These are phyloP conservation scores for Eucalyptus rudis DNA, from an alignment of 345 rosid species.

Conservation along the genomic window DNA sequence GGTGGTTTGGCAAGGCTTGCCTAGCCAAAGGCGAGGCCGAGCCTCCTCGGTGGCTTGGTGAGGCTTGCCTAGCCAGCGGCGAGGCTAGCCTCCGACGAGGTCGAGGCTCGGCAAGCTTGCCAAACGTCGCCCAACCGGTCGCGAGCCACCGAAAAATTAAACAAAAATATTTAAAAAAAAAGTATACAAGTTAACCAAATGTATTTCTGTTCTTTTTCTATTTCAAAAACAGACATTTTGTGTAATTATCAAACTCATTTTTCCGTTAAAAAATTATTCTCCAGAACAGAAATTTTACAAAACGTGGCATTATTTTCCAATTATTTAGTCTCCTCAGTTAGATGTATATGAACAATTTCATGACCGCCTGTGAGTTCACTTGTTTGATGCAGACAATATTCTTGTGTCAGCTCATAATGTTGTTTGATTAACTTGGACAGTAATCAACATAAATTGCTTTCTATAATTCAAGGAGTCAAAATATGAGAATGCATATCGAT, in stretches of 20 bases:
- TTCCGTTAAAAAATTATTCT: too few species aligned
- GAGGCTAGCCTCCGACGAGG: too few species aligned
- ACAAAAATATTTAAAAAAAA: too few species aligned
- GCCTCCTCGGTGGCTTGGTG: too few species aligned
- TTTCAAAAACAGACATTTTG: rapidly evolving
- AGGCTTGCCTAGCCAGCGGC: too few species aligned
- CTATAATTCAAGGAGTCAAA: neutral
- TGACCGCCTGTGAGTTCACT: neutral
- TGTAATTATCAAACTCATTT: rapidly evolving
- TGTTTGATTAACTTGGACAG: neutral
- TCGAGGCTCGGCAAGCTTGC: too few species aligned
- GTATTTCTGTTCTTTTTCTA: rapidly evolving
- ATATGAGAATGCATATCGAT: rapidly evolving
- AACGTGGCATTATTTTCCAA: rapidly evolving
- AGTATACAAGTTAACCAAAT: too few species aligned
- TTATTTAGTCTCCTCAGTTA: neutral
- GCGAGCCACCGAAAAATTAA: too few species aligned
- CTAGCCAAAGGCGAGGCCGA: too few species aligned
- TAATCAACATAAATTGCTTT: neutral
- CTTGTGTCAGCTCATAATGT: neutral
- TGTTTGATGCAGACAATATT: neutral
- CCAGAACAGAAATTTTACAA: too few species aligned
- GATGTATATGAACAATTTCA: neutral
- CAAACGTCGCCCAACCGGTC: too few species aligned
- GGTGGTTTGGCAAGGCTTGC: too few species aligned